These are phyloP conservation scores for Penicillium macrosclerotiorum DNA, from an alignment of 495 filamentous ascomycete genomes.

Conservation along the genomic window DNA sequence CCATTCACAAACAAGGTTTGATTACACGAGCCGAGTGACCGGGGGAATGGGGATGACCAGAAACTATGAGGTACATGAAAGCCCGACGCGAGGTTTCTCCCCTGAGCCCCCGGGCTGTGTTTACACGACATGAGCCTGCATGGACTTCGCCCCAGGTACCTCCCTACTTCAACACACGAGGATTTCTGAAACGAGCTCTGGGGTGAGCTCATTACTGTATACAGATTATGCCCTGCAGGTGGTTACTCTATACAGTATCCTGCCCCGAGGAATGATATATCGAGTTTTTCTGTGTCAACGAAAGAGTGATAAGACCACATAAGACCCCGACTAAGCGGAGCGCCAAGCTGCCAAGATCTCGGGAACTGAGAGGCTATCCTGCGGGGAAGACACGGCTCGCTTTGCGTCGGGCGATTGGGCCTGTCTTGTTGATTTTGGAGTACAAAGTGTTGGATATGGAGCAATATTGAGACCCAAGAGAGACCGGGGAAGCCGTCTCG, in stretches of 20 bases:
- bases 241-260: neutral
- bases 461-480: neutral
- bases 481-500: neutral
- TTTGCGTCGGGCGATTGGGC: conserved; percentile 3
- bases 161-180: neutral
- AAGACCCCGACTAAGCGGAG: neutral
- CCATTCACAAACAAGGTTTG: too few species aligned
- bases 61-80: too few species aligned
- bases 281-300: conserved; percentile 4
- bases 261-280: neutral
- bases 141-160: neutral
- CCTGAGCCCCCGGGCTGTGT: too few species aligned
- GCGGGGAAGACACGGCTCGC: conserved; percentile 8
- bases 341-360: conserved; percentile 15
- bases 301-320: conserved; percentile 5
- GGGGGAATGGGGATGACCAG: too few species aligned
- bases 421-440: neutral
- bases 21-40: too few species aligned
- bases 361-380: neutral
- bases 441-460: neutral
- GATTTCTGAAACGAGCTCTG: too few species aligned
- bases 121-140: neutral
- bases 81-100: too few species aligned
- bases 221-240: neutral
- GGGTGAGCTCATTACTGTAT: neutral